Evolutionary conservation across 2,329 filamentous ascomycete species (phyloP).

Genomic region (Colletotrichum trifolii): DNA sequence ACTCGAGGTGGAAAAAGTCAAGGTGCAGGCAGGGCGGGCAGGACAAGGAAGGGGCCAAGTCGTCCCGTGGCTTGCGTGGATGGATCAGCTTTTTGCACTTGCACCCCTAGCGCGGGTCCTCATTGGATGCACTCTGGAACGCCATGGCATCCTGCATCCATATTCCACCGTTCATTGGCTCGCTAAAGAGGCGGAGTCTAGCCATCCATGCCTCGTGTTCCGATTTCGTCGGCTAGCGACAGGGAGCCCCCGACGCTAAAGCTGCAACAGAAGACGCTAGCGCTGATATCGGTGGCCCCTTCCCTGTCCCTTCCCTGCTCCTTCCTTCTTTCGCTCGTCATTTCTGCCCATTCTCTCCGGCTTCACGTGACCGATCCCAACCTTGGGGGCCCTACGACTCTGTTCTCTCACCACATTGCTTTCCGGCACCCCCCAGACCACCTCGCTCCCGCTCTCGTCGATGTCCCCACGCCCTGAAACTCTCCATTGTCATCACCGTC

Average conservation of each 20-base stretch:
- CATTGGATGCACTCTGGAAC: not conserved
- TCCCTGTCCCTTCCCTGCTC: not conserved
- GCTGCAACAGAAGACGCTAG: conserved; percentile 11
- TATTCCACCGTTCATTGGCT: conserved; percentile 13
- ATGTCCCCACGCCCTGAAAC: conserved; percentile 37
- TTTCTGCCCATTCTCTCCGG: conserved; percentile 12
- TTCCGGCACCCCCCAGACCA: conserved; percentile 34
- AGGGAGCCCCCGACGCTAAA: not conserved
- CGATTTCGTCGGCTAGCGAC: conserved; percentile 8
- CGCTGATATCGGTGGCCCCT: not conserved
- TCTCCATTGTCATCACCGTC: conserved; percentile 34
- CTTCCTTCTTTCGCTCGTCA: conserved; percentile 15
- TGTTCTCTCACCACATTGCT: conserved; percentile 33
- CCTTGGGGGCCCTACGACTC: conserved; percentile 31
- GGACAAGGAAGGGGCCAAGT: not conserved
- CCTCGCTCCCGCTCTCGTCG: conserved; percentile 35
- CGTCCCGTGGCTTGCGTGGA: conserved; percentile 33
- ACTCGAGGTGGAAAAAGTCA: no score
- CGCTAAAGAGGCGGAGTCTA: conserved; percentile 32
- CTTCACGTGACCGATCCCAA: conserved; percentile 30
- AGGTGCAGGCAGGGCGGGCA: no score
- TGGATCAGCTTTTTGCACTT: conserved; percentile 23
- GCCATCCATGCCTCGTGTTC: conserved; percentile 28
- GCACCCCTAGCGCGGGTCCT: not conserved
- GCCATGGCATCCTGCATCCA: conserved; percentile 13